A percentile compares a stretch with the other conserved stretches of the same genome.
phyloP scores from a whole-genome alignment of 2,329 filamentous ascomycete genomes.

The Fusarium drepaniforme region DNA sequence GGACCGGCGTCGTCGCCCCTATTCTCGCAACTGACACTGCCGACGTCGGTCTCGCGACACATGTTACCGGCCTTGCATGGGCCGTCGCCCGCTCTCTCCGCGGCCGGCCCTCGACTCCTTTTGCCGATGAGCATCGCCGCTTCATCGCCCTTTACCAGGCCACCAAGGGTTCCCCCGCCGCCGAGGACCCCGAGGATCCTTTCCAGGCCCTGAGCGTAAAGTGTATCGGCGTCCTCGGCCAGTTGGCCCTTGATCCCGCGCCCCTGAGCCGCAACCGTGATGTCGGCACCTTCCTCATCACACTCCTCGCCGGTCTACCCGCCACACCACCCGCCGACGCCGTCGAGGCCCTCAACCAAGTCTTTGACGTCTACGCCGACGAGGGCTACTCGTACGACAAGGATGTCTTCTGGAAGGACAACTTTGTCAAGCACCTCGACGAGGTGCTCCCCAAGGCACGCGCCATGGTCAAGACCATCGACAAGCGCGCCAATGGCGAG shows the following conservation, averaged over 20 bases:
- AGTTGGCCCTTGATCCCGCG: slow-evolving; percentile 68
- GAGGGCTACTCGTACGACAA: slow-evolving; percentile 69
- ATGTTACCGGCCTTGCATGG: slow-evolving; percentile 75
- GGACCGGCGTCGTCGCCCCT: slow-evolving; percentile 67
- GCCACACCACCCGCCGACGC: slow-evolving; percentile 67
- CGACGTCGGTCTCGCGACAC: slow-evolving; percentile 71
- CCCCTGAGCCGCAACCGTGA: slow-evolving; percentile 69
- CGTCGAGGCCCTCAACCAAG: slow-evolving; percentile 74
- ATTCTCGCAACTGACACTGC: slow-evolving; percentile 72
- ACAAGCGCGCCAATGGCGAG: slow-evolving; percentile 69
- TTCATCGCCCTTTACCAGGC: slow-evolving; percentile 76
- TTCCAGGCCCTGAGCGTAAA: slow-evolving; percentile 75
- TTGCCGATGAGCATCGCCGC: slow-evolving; percentile 67
- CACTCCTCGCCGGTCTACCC: slow-evolving; percentile 63
- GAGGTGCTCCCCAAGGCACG: slow-evolving; percentile 65
- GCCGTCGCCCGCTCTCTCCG: slow-evolving; percentile 68
- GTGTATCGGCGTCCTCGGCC: slow-evolving; percentile 75
- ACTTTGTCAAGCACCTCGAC: slow-evolving; percentile 70
- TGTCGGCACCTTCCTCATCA: slow-evolving; percentile 73
- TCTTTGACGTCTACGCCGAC: slow-evolving; percentile 77
- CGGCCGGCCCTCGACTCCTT: slow-evolving; percentile 60
- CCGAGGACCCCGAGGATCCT: slow-evolving; percentile 59
- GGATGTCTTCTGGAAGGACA: slow-evolving; percentile 73
- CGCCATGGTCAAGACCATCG: slow-evolving; percentile 69
- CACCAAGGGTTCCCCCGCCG: slow-evolving; percentile 54